Base-by-base conservation (phyloP, 2,329 filamentous ascomycete species). In the Cladosporium sp. region DNA sequence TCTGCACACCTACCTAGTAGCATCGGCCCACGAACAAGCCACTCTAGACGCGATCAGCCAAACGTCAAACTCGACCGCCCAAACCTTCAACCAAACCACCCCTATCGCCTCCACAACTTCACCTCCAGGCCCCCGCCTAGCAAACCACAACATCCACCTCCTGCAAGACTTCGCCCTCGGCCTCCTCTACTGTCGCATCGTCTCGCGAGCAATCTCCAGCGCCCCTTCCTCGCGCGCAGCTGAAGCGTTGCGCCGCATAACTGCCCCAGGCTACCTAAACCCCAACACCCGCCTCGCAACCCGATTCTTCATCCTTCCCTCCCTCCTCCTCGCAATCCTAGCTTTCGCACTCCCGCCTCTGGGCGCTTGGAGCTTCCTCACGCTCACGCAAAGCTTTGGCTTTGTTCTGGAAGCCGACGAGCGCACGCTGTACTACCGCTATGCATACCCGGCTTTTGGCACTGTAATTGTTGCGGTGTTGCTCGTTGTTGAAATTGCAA, bases 131-230 rank as follows among this genome's bases (percentile, higher is more conserved):
- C 56, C 57, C 51, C 55, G 50, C 24, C 49, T 70, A 45, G 78
- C 76, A 52, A 72, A 73, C 15, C 90, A 95, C 68, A 89, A 87
- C 7, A 84, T 97, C 40, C 88, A 95, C 61, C 81, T 97, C 60
- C 87, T 97, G 40, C 93, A 97, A 70, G 87, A 92, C 58, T 99
- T 93, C 91, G 96, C 92, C 0, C 79, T 99, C 1, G 94, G 94
- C 4, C 82, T 99, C 20, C 80, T 99, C 3, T 97, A 96, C 71
- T 81, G 95, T 28, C 92, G 96, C 62, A 84, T 97, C 66, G 28
- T 55, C 19, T 82, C 85, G 15, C 86, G 88, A 37, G 75, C 91
- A 65, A 79, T 91, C 24, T 78, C 88, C 12, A 81, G 87, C 66
- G 81, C 90, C 61, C 83, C 84, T 8, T 81, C 85, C 9, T 88